Evolutionary conservation across 2,329 filamentous ascomycete genomes (phyloP), one percentile per base, ranked within the genome.

Genomic region (Proliferodiscus dingleyae): DNA sequence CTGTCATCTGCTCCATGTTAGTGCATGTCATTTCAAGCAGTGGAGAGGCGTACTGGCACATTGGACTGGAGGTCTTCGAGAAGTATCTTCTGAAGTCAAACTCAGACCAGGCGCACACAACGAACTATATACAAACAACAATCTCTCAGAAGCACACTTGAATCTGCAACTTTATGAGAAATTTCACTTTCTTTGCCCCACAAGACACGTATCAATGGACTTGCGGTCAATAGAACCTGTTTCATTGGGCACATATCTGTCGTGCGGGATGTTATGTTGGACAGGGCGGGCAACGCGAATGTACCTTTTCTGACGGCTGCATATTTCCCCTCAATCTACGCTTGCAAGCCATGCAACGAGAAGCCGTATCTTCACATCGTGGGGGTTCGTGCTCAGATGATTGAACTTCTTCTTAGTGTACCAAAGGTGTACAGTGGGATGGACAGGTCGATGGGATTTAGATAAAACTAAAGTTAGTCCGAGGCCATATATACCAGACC

Each of bases 291-390:
- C 26, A 41, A 32, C 24, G 38, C 38, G 21, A 22, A 11, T 30
- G 22, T 3, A 41, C 38, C 13, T 19, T 41, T 41, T 41, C 4
- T 41, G 38, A 41, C 38, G 30, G 38, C 24, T 41, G 38, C 38
- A 41, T 41, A 29, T 28, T 7, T 22, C 16, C 23, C 13, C 15
- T 29, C 38, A 34, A 9, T 34, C 19, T 15, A 32, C 29, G 29
- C 29, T 15, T 32, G 29, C 13, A 32, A 32, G 29, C 18, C 13
- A 34, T 34, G 32, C 32, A 34, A 16, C 19, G 32, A 4, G 32
- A 34, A 34, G n/a, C 32, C 10, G 19, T 15, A 9, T 21, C 2
- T 34, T 18, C 11, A 5, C 32, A 26, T 21, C 9, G 32, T 16
- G 19, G 15, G 16, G 7, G 10, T 34, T 10, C 19, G 11, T 34